Conservation (phyloP, 2,329 filamentous ascomycete genomes). For the Phoma sp. region DNA sequence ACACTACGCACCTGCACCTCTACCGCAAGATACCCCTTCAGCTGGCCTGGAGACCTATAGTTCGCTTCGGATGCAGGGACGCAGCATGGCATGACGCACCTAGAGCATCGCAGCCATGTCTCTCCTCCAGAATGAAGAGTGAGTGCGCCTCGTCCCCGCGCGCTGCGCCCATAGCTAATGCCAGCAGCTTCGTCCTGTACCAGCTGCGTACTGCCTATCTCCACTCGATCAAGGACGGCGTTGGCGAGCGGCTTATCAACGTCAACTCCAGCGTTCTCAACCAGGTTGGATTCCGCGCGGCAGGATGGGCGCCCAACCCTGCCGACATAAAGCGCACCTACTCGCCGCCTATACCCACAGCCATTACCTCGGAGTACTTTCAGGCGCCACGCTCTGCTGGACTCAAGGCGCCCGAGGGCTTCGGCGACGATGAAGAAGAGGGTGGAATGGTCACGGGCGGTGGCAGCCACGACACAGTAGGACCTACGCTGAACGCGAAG, state of each 20-base stretch:
- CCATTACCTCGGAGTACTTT: slow-evolving; percentile 83
- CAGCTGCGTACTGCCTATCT: slow-evolving; percentile 82
- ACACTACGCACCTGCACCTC: neutral
- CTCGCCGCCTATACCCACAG: slow-evolving; percentile 84
- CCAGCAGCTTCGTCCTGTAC: slow-evolving; percentile 75
- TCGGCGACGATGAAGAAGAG: slow-evolving; percentile 74
- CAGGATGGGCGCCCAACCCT: slow-evolving; percentile 77
- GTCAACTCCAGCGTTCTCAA: slow-evolving; percentile 81
- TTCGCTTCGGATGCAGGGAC: neutral
- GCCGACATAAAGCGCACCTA: slow-evolving; percentile 81
- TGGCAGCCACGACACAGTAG: slow-evolving; percentile 69
- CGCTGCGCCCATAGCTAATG: slow-evolving; percentile 24
- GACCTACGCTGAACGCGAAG: slow-evolving; percentile 66
- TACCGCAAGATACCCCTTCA: slow-evolving; percentile 25
- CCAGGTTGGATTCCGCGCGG: slow-evolving; percentile 79
- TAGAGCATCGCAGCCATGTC: slow-evolving; percentile 44
- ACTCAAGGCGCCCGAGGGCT: slow-evolving; percentile 57
- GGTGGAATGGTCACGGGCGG: slow-evolving; percentile 73
- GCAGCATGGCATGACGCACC: slow-evolving; percentile 25
- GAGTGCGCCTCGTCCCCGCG: slow-evolving; percentile 21
- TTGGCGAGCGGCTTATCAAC: slow-evolving; percentile 82
- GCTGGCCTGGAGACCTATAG: slow-evolving; percentile 38
- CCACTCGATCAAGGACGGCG: slow-evolving; percentile 79
- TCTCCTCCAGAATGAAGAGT: slow-evolving; percentile 55
- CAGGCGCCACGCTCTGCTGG: slow-evolving; percentile 69